Evolutionary conservation across 768 basidiomycete genomes (phyloP).

Genomic region (Tylopilus plumbeoviolaceoides): DNA sequence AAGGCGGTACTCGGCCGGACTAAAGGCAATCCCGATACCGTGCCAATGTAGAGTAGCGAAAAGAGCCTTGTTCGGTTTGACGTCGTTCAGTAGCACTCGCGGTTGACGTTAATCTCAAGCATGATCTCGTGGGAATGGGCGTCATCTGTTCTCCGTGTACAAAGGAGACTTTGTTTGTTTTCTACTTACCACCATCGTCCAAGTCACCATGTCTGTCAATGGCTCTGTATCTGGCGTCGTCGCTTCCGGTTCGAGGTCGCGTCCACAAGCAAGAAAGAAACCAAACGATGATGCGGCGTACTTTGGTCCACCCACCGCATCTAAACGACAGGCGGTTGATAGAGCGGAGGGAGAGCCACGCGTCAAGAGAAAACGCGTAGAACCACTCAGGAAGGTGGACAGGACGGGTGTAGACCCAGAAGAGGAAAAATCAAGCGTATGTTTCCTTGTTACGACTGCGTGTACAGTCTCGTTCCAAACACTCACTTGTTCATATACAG

Average conservation of each 20-base stretch:
- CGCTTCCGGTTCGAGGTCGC: conserved; percentile 51
- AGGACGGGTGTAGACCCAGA: conserved; percentile 37
- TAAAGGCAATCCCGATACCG: conserved; percentile 10
- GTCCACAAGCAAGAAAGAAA: conserved; percentile 60
- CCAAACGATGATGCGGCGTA: conserved; percentile 69
- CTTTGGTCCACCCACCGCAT: conserved; percentile 53
- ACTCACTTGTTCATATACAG: conserved; percentile 36
- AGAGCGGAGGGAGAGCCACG: conserved; percentile 72
- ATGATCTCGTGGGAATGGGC: conserved; percentile 21
- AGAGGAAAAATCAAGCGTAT: conserved; percentile 30
- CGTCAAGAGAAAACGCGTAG: conserved; percentile 68
- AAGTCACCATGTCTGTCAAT: conserved; percentile 22
- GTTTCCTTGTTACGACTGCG: conserved; percentile 4
- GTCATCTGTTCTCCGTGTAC: conserved; percentile 1
- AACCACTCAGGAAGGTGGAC: conserved; percentile 36
- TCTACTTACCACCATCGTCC: background rate
- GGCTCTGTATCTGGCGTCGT: conserved; percentile 20
- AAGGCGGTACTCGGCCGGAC: conserved; percentile 24
- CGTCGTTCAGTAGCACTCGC: background rate
- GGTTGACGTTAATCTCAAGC: background rate
- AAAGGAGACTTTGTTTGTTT: conserved; percentile 1
- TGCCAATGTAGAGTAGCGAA: background rate
- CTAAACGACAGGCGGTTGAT: conserved; percentile 65
- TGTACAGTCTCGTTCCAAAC: background rate
- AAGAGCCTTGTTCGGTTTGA: background rate